These are phyloP conservation scores for Solanum arcanum DNA, from an alignment of 257 asterid genomes.

Conservation along the genomic window DNA sequence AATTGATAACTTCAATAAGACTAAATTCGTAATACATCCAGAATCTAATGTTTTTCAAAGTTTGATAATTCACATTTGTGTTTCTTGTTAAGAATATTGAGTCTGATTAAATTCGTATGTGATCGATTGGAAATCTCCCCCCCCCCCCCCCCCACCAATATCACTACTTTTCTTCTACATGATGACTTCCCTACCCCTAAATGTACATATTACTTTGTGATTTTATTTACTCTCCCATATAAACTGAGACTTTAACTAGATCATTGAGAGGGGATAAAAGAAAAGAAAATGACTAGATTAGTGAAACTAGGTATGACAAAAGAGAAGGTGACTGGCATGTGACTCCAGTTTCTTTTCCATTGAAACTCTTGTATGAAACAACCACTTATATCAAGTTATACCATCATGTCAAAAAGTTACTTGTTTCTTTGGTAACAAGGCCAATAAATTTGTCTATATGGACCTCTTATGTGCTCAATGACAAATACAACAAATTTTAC, in stretches of 20 bases:
- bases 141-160: background rate
- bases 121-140: too few relatives aligned
- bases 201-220: background rate
- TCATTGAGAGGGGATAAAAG: background rate
- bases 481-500: background rate
- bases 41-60: background rate
- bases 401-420: background rate
- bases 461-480: background rate
- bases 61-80: background rate
- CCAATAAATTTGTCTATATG: conserved; percentile 1
- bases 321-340: conserved; percentile 20
- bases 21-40: background rate
- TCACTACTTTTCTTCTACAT: background rate
- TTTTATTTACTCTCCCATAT: background rate
- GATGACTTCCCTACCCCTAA: background rate
- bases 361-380: background rate
- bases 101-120: background rate
- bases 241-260: background rate
- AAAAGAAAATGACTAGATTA: background rate
- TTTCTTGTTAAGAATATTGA: background rate
- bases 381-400: conserved; percentile 1
- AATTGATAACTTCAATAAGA: background rate
- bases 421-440: background rate
- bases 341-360: conserved; percentile 9
- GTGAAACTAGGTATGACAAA: conserved; percentile 10